Evolutionary conservation across 31 red algal genomes (phyloP).

Genomic region (Odonthalia washingtoniensis): DNA sequence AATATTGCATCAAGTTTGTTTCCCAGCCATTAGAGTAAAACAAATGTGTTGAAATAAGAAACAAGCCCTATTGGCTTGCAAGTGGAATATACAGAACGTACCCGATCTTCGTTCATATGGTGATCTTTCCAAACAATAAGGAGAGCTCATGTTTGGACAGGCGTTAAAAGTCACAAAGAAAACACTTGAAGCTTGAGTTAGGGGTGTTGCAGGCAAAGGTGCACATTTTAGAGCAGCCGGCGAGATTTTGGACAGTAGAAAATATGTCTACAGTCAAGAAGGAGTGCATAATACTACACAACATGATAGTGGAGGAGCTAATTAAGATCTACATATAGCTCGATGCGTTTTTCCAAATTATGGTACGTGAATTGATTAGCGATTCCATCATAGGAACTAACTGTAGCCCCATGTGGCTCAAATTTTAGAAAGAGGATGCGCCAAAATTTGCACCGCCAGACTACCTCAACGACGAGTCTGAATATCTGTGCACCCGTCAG

Average conservation of each 20-base stretch:
- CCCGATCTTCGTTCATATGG: background rate
- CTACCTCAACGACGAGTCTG: too few relatives aligned
- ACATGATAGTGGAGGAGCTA: background rate
- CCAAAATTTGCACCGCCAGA: too few relatives aligned
- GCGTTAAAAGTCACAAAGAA: too few relatives aligned
- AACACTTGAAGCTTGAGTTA: background rate
- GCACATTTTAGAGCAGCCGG: background rate
- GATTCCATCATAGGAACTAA: too few relatives aligned
- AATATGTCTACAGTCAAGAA: background rate
- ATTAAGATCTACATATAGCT: background rate
- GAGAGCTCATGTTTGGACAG: too few relatives aligned
- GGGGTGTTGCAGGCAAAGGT: background rate
- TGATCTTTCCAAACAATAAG: background rate
- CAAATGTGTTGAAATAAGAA: background rate
- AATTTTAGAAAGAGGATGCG: too few relatives aligned
- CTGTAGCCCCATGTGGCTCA: too few relatives aligned
- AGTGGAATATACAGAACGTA: background rate
- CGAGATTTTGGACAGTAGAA: background rate
- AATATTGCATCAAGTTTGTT: conserved; percentile 9
- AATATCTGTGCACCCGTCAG: too few relatives aligned
- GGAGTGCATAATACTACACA: background rate
- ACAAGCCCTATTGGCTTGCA: background rate
- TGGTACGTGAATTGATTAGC: too few relatives aligned
- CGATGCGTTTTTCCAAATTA: too few relatives aligned
- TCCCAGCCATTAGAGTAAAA: background rate